Percentiles rank a stretch among this genome's conserved stretches.
Conservation (phyloP, 176 grass and related monocot species). For the Tillandsia fasciculata region DNA sequence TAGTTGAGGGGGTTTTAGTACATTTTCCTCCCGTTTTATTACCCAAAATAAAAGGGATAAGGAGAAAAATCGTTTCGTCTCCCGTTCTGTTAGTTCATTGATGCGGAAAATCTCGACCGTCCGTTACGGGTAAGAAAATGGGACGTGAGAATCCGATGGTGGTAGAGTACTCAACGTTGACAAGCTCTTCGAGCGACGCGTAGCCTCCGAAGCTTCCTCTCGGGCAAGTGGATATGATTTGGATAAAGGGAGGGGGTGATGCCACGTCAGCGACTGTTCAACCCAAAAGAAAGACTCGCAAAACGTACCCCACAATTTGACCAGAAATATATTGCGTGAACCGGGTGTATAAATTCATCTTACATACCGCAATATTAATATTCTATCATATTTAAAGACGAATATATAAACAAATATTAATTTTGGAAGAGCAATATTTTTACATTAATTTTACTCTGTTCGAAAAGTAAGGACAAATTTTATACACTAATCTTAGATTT, state of each 20-base stretch:
- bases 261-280: too few species aligned
- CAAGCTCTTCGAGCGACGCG: background rate
- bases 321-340: background rate
- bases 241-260: background rate
- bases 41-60: background rate
- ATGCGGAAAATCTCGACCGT: background rate
- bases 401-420: too few species aligned
- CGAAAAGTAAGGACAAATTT: too few species aligned
- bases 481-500: too few species aligned
- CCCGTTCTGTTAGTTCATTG: background rate
- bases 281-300: background rate
- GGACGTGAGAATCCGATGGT: background rate
- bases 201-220: background rate
- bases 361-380: too few species aligned
- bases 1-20: too few species aligned
- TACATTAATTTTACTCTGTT: too few species aligned
- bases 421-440: too few species aligned
- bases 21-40: background rate
- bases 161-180: background rate
- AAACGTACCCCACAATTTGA: background rate
- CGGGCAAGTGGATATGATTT: background rate
- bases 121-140: background rate
- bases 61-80: background rate
- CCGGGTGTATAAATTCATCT: too few species aligned
- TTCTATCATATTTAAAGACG: too few species aligned